Conservation (phyloP, 2,329 filamentous ascomycete species). For the Epichloe gansuensis region DNA sequence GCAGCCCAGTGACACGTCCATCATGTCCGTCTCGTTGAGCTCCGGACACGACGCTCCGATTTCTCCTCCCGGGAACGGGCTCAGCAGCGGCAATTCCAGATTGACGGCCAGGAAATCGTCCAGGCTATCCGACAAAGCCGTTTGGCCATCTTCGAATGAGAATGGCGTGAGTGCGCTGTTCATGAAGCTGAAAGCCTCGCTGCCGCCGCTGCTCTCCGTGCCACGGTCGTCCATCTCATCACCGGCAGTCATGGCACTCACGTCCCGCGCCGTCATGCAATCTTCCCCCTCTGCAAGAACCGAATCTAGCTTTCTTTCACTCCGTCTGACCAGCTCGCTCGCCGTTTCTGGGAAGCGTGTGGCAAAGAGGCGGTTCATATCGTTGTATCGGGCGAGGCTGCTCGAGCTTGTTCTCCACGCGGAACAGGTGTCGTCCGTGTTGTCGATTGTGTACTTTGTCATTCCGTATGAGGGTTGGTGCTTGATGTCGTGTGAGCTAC, state of each 20-base stretch:
- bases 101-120: too few species aligned
- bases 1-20: background rate
- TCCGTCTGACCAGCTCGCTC: background rate
- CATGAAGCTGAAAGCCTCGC: too few species aligned
- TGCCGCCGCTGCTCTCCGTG: background rate
- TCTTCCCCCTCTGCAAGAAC: background rate
- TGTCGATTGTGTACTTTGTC: background rate
- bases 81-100: too few species aligned
- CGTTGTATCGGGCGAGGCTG: background rate
- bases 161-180: too few species aligned
- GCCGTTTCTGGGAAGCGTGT: background rate
- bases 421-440: background rate
- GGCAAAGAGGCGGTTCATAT: background rate
- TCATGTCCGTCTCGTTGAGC: background rate
- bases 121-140: too few species aligned
- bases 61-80: too few species aligned
- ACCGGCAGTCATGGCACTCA: background rate
- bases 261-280: background rate
- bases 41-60: background rate
- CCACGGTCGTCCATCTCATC: background rate
- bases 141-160: too few species aligned
- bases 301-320: background rate
- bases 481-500: background rate
- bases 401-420: background rate
- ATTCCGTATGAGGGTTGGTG: background rate